Percentiles rank a stretch among this genome's conserved stretches.
Conservation (phyloP, 73 alveolate species). For the Paraurostyla sp. region DNA sequence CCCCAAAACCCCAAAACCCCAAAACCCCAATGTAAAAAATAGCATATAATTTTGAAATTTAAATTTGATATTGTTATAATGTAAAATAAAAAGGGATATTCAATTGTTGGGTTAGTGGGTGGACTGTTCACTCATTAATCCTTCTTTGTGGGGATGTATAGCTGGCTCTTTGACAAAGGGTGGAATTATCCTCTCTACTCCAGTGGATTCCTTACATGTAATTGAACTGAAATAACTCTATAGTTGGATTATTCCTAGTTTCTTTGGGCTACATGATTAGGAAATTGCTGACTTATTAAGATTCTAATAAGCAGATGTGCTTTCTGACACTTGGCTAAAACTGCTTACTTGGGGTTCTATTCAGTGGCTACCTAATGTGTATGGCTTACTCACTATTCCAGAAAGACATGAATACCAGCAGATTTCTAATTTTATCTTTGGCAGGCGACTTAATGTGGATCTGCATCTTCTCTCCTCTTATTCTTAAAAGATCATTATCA, state of each 20-base stretch:
- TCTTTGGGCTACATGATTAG: slow-evolving; percentile 38
- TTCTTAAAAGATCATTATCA: slow-evolving; percentile 26
- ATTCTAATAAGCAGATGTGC: slow-evolving; percentile 48
- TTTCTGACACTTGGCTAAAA: neutral
- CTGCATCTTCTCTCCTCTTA: slow-evolving; percentile 13
- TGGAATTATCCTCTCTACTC: slow-evolving; percentile 63
- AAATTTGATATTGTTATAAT: neutral
- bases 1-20: too few relatives aligned
- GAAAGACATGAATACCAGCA: slow-evolving; percentile 30
- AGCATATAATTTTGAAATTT: neutral
- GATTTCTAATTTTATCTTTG: slow-evolving; percentile 32
- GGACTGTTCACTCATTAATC: slow-evolving; percentile 49
- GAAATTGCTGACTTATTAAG: neutral
- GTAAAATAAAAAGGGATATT: slow-evolving; percentile 40
- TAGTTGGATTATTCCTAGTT: slow-evolving; percentile 36
- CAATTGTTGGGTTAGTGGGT: slow-evolving; percentile 44
- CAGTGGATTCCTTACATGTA: slow-evolving; percentile 41
- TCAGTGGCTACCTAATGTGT: slow-evolving; percentile 23
- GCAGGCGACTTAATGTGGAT: slow-evolving; percentile 38
- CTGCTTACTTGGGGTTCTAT: neutral
- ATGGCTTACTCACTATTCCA: slow-evolving; percentile 46
- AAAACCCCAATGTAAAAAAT: too few relatives aligned
- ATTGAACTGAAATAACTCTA: neutral
- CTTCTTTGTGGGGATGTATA: slow-evolving; percentile 31
- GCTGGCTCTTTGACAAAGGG: slow-evolving; percentile 47